Evolutionary conservation across 495 filamentous ascomycete species (phyloP), one percentile per base, ranked within the genome.

Genomic region (Xylaria bambusicola): DNA sequence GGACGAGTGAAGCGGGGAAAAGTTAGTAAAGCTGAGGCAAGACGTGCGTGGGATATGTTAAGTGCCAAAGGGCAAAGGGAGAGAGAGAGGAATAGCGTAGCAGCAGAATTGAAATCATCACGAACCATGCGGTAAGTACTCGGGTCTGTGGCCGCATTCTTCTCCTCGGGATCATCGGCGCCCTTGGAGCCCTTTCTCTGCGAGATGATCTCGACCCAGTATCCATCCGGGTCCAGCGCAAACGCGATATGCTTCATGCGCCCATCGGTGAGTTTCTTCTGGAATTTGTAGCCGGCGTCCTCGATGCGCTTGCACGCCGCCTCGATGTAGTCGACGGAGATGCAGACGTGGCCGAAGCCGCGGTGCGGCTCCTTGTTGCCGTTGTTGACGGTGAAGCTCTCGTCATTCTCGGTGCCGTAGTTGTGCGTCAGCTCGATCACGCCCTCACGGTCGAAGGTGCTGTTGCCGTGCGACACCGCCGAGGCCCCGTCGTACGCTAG

Each of bases 381-480:
- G 71, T 93, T 97, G 64, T 83, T 86, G 61, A 93, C 76, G 68
- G 85, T 88, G 81, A 89, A 98, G 69, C 85, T 78, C 18, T 88
- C 84, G 71, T 98, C 90, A 58, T 81, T 81, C 75, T 98, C 94
- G 15, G 92, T 97, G 67, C 94, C 94, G 73, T 97, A 90, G 81
- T 97, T 97, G 82, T 98, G 94, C 55, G 91, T 96, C 58, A 98
- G 85, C 71, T 98, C 94, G 63, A 98, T 83, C 20, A 97, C 78
- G 31, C 90, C 93, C 66, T 97, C 87, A 52, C 93, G 89, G 73
- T 95, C 90, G 56, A 87, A 91, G 74, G 86, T 88, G 66, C 81
- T 81, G 62, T 80, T 81, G 59, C 82, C 87, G 31, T 69, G 71
- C 3, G 86, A 88, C 33, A 77, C 72, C 23, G 89, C 84, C 20